Evolutionary conservation across 2,329 filamentous ascomycete genomes (phyloP), one percentile per base, ranked within the genome.

Genomic region (Apiospora arundinis): DNA sequence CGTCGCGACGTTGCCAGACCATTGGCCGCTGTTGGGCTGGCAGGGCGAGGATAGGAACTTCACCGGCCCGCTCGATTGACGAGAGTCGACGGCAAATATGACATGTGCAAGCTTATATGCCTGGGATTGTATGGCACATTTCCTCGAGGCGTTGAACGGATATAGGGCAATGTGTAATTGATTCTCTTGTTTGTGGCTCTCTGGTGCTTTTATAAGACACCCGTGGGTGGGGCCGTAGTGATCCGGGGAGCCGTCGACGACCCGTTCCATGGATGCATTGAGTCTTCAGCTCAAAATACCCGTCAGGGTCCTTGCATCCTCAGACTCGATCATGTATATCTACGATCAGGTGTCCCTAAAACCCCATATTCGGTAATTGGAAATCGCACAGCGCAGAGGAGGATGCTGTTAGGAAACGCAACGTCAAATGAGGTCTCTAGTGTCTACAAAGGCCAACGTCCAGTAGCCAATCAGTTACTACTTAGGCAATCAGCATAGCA

Each of bases 21-120:
- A 88, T 7, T 92, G 91, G 91, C 91, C 91, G 2, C 81, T 81
- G 69, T 73, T 86, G 40, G 89, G 88, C 1, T 91, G 89, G 86
- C 73, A 85, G 3, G 76, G 81, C 1, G 79, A 87, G 70, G 74
- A 76, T 12, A 77, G 80, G 67, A 75, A 79, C 23, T 79, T 76
- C 65, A 71, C 72, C 1, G 76, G 76, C 1, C 73, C 75, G 21
- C 63, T 77, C 21, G 66, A 63, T 52, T 71, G 69, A 70, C 25
- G 28, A 23, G 32, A 7, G 2, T 21, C 4, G 16, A 60, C 18
- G 14, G 32, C 32, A 3, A 1, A n/a, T 23, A 60, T 60, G 28
- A 37, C n/a, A 4, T n/a, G 6, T 63, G n/a, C n/a, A 14, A 1
- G n/a, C 21, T n/a, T n/a, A 14, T 11, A 14, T 37, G 12, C 18